A percentile compares a stretch with the other conserved stretches of the same genome.
Conservation (phyloP, 805 yeast species). For the Ogataea populi-albae region DNA sequence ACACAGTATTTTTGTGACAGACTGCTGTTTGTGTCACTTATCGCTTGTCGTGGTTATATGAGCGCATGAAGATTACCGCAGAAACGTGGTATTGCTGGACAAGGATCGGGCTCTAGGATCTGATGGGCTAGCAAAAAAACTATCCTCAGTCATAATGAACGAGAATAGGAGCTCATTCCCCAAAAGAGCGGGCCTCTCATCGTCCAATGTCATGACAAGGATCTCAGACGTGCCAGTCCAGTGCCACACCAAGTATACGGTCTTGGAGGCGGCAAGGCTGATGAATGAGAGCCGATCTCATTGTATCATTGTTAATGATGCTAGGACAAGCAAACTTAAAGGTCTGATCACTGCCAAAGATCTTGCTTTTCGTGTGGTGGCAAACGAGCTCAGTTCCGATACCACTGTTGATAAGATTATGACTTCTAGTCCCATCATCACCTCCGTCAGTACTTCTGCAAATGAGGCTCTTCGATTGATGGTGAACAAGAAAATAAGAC, state of each 20-base stretch:
- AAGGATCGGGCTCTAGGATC: too few species aligned
- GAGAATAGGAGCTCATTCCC: slow-evolving; percentile 1
- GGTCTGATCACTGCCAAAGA: slow-evolving; percentile 47
- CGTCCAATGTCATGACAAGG: slow-evolving; percentile 21
- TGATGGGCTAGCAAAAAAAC: too few species aligned
- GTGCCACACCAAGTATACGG: slow-evolving; percentile 34
- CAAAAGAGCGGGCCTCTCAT: slow-evolving; percentile 4
- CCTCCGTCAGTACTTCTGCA: slow-evolving; percentile 37
- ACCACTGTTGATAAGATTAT: slow-evolving; percentile 36
- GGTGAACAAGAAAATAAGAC: slow-evolving; percentile 42
- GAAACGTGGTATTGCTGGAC: too few species aligned
- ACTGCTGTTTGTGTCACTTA: too few species aligned
- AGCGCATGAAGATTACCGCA: too few species aligned
- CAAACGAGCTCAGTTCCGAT: slow-evolving; percentile 24
- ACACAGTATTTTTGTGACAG: too few species aligned
- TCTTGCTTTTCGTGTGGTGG: slow-evolving; percentile 42
- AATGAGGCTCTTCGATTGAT: slow-evolving; percentile 41
- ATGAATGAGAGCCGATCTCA: slow-evolving; percentile 41
- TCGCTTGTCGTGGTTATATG: too few species aligned
- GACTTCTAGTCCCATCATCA: slow-evolving; percentile 38
- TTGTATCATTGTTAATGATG: slow-evolving; percentile 38
- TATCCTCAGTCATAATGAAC: too few species aligned
- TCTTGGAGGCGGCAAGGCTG: slow-evolving; percentile 32
- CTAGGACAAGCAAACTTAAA: slow-evolving; percentile 25
- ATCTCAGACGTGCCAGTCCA: slow-evolving; percentile 38